phyloP scores from a whole-genome alignment of 441 rosid genomes.

The Euphorbia corollata region DNA sequence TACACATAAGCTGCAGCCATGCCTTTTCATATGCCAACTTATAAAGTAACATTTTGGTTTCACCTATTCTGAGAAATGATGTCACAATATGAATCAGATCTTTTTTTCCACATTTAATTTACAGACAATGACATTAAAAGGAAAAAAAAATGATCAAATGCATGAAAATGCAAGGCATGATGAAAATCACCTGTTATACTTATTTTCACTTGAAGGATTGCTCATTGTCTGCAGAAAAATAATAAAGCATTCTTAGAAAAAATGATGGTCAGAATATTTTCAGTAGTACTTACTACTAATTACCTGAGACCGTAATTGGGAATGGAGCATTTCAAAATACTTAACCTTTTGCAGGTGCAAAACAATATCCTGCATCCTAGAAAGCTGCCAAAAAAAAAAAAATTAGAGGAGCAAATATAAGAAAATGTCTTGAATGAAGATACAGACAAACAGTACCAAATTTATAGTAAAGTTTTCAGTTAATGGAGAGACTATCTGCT shows the following conservation, averaged over 20 bases:
- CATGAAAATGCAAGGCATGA: slow-evolving; percentile 11
- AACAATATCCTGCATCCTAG: slow-evolving; percentile 48
- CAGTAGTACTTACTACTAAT: slow-evolving; percentile 16
- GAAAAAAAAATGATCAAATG: slow-evolving; percentile 18
- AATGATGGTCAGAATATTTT: slow-evolving; percentile 9
- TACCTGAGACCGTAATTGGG: slow-evolving; percentile 65
- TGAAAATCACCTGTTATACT: slow-evolving; percentile 42
- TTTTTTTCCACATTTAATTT: slow-evolving; percentile 16
- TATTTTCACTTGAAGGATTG: slow-evolving; percentile 30
- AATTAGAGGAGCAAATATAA: neutral
- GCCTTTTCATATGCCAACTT: slow-evolving; percentile 58
- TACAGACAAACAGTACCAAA: slow-evolving; percentile 34
- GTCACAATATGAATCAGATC: slow-evolving; percentile 21
- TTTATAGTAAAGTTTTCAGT: slow-evolving; percentile 40
- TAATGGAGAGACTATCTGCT: slow-evolving; percentile 42
- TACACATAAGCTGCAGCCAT: slow-evolving; percentile 47
- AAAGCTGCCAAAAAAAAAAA: slow-evolving; percentile 42
- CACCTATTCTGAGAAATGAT: slow-evolving; percentile 51
- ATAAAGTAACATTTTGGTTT: slow-evolving; percentile 42
- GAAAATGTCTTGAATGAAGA: slow-evolving; percentile 11
- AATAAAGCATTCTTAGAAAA: slow-evolving; percentile 25
- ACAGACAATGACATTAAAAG: slow-evolving; percentile 8
- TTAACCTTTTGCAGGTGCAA: slow-evolving; percentile 44
- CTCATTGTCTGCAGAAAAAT: slow-evolving; percentile 35
- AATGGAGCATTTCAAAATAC: slow-evolving; percentile 42